phyloP scores from a whole-genome alignment of 768 basidiomycete species.

The Leccinum obscurum region DNA sequence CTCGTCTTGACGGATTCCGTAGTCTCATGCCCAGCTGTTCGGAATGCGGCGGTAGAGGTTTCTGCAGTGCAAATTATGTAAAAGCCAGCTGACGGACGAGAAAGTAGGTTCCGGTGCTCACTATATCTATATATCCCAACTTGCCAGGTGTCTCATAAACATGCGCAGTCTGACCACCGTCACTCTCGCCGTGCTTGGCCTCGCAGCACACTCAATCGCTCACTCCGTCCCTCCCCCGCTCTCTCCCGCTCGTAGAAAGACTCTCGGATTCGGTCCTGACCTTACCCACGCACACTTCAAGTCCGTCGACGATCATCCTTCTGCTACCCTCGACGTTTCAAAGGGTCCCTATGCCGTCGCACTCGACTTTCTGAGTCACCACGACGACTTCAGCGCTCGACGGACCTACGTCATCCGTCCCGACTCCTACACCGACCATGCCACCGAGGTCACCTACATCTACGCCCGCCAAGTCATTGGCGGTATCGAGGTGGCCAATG shows the following conservation, averaged over 20 bases:
- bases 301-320: slow-evolving; percentile 39
- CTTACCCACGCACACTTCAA: slow-evolving; percentile 72
- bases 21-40: no score
- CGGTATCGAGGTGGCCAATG: slow-evolving; percentile 86
- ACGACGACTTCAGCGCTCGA: slow-evolving; percentile 37
- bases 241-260: slow-evolving; percentile 58
- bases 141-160: slow-evolving; percentile 1
- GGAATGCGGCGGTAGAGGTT: no score
- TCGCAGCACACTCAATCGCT: slow-evolving; percentile 56
- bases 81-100: no score
- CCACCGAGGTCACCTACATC: slow-evolving; percentile 86
- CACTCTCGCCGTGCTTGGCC: slow-evolving; percentile 58
- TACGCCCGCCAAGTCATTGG: slow-evolving; percentile 84
- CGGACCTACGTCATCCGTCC: slow-evolving; percentile 61
- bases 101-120: no score
- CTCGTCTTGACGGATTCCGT: no score
- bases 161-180: slow-evolving; percentile 72
- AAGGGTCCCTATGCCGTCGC: slow-evolving; percentile 64
- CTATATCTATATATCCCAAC: no score
- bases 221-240: slow-evolving; percentile 32
- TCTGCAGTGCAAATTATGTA: no score
- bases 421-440: slow-evolving; percentile 85
- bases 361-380: slow-evolving; percentile 50
- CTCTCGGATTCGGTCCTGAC: slow-evolving; percentile 84
- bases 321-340: slow-evolving; percentile 40